Evolutionary conservation across 2,329 filamentous ascomycete species (phyloP).

Genomic region (Lasiodiplodia sp.): DNA sequence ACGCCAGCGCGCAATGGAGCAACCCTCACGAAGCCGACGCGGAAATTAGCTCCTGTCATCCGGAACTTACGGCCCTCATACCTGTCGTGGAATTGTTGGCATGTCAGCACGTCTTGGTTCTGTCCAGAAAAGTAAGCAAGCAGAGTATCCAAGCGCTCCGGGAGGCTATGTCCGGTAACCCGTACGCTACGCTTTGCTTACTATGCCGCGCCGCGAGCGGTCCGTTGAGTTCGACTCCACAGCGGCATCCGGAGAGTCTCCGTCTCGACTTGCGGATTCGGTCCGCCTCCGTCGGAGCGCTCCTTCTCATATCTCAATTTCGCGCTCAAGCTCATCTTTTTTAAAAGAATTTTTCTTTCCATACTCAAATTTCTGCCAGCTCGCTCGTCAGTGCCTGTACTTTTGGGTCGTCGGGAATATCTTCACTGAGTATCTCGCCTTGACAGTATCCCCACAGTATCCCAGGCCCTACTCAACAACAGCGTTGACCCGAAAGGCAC

Average conservation of each 20-base stretch:
- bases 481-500: background rate
- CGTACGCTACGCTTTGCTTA: background rate
- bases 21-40: background rate
- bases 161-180: background rate
- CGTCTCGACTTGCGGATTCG: slow-evolving; percentile 1
- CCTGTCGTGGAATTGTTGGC: background rate
- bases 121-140: background rate
- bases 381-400: background rate
- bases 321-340: background rate
- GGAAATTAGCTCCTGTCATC: no score
- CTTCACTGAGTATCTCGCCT: background rate
- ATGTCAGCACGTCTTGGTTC: background rate
- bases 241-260: background rate
- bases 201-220: background rate
- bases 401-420: background rate
- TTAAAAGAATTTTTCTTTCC: background rate
- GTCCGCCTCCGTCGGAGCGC: slow-evolving; percentile 1
- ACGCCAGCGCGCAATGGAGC: background rate
- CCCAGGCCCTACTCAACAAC: background rate
- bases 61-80: background rate
- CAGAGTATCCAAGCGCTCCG: background rate
- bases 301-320: background rate
- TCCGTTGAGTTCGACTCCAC: background rate
- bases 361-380: background rate
- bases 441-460: background rate